phyloP scores from a whole-genome alignment of 2,329 filamentous ascomycete genomes.

The Trichoderma sp. region DNA sequence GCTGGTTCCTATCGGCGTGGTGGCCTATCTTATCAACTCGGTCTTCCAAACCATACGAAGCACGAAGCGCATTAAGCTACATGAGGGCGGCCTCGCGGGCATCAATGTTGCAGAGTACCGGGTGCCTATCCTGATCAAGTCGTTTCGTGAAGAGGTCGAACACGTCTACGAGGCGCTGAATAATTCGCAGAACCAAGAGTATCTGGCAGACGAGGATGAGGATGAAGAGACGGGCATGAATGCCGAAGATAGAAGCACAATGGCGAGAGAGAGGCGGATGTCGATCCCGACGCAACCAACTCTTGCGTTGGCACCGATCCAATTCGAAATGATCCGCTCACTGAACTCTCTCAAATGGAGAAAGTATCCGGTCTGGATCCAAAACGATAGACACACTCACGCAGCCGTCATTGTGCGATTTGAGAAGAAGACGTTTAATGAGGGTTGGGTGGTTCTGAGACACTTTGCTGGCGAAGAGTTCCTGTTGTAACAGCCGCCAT shows the following conservation, averaged over 20 bases:
- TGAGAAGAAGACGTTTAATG: conserved; percentile 66
- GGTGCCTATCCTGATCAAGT: conserved; percentile 73
- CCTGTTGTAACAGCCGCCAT: conserved; percentile 32
- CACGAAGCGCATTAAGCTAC: conserved; percentile 70
- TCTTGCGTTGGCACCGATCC: conserved; percentile 73
- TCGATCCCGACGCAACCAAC: conserved; percentile 60
- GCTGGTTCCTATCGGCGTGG: conserved; percentile 72
- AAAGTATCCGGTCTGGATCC: conserved; percentile 72
- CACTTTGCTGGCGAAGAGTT: conserved; percentile 85
- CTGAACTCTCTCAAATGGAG: conserved; percentile 68
- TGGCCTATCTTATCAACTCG: conserved; percentile 74
- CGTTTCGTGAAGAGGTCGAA: conserved; percentile 75
- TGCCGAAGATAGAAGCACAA: conserved; percentile 43
- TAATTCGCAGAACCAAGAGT: conserved; percentile 68
- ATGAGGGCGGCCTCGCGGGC: conserved; percentile 70
- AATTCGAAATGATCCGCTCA: conserved; percentile 82
- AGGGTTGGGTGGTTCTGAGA: conserved; percentile 74
- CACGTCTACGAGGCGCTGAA: conserved; percentile 74
- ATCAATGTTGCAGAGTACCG: conserved; percentile 71
- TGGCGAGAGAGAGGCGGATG: conserved; percentile 45
- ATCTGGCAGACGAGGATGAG: conserved; percentile 60
- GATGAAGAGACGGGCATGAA: conserved; percentile 39
- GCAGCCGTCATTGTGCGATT: conserved; percentile 85
- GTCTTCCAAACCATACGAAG: conserved; percentile 76
- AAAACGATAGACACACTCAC: conserved; percentile 77